Base-by-base conservation (phyloP, 1,284 basidiomycete species). In the Boletus mariae region DNA sequence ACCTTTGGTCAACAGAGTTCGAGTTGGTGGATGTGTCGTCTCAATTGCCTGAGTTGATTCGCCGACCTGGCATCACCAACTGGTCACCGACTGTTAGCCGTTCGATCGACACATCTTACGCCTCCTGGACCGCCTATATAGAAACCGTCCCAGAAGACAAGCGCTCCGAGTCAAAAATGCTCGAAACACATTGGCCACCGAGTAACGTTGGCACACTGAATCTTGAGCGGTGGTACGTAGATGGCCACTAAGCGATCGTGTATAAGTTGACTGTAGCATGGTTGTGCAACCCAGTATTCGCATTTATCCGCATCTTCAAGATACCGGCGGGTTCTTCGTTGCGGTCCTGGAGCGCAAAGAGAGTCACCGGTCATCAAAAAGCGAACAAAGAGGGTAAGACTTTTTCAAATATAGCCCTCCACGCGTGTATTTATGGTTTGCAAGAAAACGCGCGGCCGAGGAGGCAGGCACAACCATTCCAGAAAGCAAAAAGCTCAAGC, bases 271-370 rank as follows among this genome's bases (percentile, higher is more conserved):
- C 23, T 1, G 43, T 29, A 45, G 26, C 15, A 25, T 55, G 46
- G 49, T 32, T 31, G 34, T 23, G 17, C 48, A 15, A 20, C 25
- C 5, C 55, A 94, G 92, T 61, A 73, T 97, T 67, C 82, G 95
- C 44, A 84, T 97, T 57, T 93, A 98, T 65, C 95, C 97, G 3
- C 95, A 99, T 69, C 75, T 97, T 42, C 96, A 99, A 73, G 91
- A 99, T 70, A 94, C 95, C 0, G 97, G 97, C 11, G 97, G 94
- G 0, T 99, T 99, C 75, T 99, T 98, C 65, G 87, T 99, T 26
- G 92, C 94, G 15, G 88, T 98, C 0, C 73, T 99, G 34, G 83
- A 94, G 63, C 75, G 73, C 64, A 81, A 73, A 45, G 54, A 66
- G 56, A 50, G 51, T 15, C 40, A 60, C 42, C 42, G 51, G 35